These are phyloP conservation scores for Colletotrichum higginsianum DNA, from an alignment of 2,329 filamentous ascomycete genomes.

Conservation along the genomic window DNA sequence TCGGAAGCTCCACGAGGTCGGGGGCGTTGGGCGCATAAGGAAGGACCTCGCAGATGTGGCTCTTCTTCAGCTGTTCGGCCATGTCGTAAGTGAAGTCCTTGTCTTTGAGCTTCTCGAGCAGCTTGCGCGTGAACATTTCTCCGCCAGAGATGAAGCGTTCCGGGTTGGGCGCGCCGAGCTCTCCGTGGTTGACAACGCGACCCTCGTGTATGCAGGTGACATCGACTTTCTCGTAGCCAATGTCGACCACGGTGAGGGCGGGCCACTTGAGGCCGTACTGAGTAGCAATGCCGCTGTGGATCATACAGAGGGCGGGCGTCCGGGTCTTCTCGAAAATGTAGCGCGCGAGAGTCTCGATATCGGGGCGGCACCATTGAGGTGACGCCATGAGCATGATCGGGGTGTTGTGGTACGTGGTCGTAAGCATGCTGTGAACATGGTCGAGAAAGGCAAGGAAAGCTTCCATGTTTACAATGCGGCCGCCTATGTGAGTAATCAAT, in stretches of 20 bases:
- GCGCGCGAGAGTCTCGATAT: constrained; percentile 89
- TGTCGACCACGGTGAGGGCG: constrained; percentile 89
- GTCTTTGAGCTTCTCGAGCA: constrained; percentile 75
- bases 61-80: constrained; percentile 80
- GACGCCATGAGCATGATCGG: constrained; percentile 92
- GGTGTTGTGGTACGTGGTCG: constrained; percentile 95
- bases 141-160: constrained; percentile 78
- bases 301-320: constrained; percentile 89
- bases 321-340: constrained; percentile 99
- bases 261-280: constrained; percentile 85
- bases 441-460: constrained; percentile 95
- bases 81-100: constrained; percentile 75
- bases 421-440: constrained; percentile 90
- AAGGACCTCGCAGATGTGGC: constrained; percentile 76
- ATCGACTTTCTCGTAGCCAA: constrained; percentile 93
- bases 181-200: constrained; percentile 77
- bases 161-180: constrained; percentile 70
- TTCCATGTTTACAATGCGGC: constrained; percentile 89
- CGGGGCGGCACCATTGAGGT: constrained; percentile 89
- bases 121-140: constrained; percentile 84
- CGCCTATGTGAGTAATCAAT: constrained; percentile 63
- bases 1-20: constrained; percentile 65
- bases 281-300: constrained; percentile 90
- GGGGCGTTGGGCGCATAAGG: constrained; percentile 65
- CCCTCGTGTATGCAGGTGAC: constrained; percentile 92